phyloP scores from a whole-genome alignment of 176 grass and related monocot genomes.

The Triticum timopheevii region DNA sequence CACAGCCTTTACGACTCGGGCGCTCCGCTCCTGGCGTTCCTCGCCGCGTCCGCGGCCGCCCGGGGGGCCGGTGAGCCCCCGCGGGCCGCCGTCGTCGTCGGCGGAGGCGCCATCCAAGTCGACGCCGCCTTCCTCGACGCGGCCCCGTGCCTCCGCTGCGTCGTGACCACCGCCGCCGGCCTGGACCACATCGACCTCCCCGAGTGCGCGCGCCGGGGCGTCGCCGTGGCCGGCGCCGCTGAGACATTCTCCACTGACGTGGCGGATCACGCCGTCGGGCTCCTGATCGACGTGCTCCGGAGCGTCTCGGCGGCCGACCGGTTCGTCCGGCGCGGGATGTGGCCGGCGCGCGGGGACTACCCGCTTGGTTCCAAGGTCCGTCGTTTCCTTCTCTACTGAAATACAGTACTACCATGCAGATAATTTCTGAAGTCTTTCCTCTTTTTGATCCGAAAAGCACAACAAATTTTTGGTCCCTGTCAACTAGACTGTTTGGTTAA shows the following conservation, averaged over 20 bases:
- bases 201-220: constrained; percentile 35
- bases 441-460: neutral
- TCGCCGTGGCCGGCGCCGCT: constrained; percentile 29
- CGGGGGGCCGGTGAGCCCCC: neutral
- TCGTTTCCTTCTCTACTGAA: neutral
- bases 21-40: neutral
- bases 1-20: constrained; percentile 17
- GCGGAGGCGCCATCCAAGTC: neutral
- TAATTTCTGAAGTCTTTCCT: neutral
- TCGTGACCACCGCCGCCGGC: constrained; percentile 34
- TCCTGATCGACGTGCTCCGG: constrained; percentile 42
- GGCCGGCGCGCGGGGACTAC: constrained; percentile 32
- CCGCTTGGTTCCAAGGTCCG: constrained; percentile 49
- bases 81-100: constrained; percentile 11
- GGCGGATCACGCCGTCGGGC: constrained; percentile 50
- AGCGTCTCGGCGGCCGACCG: constrained; percentile 38
- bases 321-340: constrained; percentile 29
- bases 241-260: constrained; percentile 24
- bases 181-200: constrained; percentile 45
- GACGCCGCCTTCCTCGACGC: constrained; percentile 25
- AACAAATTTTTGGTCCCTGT: neutral
- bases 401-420: too few species aligned
- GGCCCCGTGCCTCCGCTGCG: constrained; percentile 20
- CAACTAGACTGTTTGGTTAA: neutral
- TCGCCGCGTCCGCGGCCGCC: constrained; percentile 1